Evolutionary conservation across 169 alveolate species (phyloP).

Genomic region (Perkinsus marinus): DNA sequence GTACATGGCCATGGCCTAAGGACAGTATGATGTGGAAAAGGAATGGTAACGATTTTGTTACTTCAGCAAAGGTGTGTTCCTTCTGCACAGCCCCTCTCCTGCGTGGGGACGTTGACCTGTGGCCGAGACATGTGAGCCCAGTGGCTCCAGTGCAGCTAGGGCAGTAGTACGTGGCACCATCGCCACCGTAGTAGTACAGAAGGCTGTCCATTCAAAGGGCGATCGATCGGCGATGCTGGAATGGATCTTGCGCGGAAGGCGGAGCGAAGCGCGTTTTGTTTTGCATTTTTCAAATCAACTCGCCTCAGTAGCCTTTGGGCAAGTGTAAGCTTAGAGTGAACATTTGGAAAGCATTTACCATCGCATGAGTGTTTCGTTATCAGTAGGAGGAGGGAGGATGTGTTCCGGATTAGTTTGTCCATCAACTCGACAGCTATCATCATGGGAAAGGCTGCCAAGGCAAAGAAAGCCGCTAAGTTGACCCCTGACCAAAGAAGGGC

Average conservation of each 20-base stretch:
- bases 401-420: background rate
- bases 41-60: background rate
- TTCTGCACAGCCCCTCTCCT: background rate
- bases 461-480: background rate
- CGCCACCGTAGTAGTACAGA: background rate
- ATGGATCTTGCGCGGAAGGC: background rate
- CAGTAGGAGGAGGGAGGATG: background rate
- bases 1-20: background rate
- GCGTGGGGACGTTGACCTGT: background rate
- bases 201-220: background rate
- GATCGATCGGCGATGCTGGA: background rate
- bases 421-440: background rate
- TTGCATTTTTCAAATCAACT: background rate
- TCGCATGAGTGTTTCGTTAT: too few relatives aligned
- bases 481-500: background rate
- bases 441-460: background rate
- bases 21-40: background rate
- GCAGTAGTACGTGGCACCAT: background rate
- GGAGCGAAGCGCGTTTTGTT: background rate
- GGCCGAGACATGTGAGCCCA: background rate
- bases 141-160: background rate
- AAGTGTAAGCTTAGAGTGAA: too few relatives aligned
- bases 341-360: too few relatives aligned
- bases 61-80: background rate
- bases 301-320: too few relatives aligned